Percentiles rank a stretch among this genome's conserved stretches.
phyloP scores from a whole-genome alignment of 306 rosid species.

The Pterocarpus santalinus region DNA sequence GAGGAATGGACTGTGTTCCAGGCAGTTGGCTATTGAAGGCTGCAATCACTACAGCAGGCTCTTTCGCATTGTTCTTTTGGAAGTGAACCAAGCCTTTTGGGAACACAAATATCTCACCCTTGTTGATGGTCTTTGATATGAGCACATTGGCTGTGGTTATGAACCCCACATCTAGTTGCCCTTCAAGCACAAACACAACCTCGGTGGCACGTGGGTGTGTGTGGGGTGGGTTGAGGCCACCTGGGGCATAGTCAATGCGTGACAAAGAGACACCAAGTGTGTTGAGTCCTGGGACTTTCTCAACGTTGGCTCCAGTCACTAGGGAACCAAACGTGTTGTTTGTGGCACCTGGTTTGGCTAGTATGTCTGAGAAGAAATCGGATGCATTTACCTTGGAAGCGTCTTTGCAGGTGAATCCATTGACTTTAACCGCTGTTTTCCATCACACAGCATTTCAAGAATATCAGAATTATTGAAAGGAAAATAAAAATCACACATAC shows the following conservation, averaged over 20 bases:
- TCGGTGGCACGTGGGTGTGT: conserved; percentile 96
- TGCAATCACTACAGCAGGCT: conserved; percentile 68
- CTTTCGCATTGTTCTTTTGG: conserved; percentile 79
- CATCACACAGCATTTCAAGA: neutral
- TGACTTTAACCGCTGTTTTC: conserved; percentile 67
- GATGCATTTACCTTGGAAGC: conserved; percentile 56
- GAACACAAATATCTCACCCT: conserved; percentile 84
- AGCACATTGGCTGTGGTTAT: conserved; percentile 72
- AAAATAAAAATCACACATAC: neutral
- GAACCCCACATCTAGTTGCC: conserved; percentile 82
- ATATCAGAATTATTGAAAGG: conserved; percentile 5
- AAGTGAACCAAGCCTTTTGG: conserved; percentile 84
- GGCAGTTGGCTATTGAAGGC: conserved; percentile 90
- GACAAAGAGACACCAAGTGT: conserved; percentile 85
- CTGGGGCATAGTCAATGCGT: conserved; percentile 84
- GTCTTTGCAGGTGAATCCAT: conserved; percentile 82
- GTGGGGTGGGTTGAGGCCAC: conserved; percentile 96
- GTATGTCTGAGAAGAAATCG: conserved; percentile 72
- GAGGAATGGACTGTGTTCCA: conserved; percentile 71
- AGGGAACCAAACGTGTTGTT: conserved; percentile 76
- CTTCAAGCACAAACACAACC: conserved; percentile 77
- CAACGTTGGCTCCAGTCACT: conserved; percentile 78
- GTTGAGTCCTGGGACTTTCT: conserved; percentile 84
- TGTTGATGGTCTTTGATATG: conserved; percentile 67
- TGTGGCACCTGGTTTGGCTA: conserved; percentile 75